Conservation (phyloP, 2,329 filamentous ascomycete species). For the Cadophora luteo-olivacea region DNA sequence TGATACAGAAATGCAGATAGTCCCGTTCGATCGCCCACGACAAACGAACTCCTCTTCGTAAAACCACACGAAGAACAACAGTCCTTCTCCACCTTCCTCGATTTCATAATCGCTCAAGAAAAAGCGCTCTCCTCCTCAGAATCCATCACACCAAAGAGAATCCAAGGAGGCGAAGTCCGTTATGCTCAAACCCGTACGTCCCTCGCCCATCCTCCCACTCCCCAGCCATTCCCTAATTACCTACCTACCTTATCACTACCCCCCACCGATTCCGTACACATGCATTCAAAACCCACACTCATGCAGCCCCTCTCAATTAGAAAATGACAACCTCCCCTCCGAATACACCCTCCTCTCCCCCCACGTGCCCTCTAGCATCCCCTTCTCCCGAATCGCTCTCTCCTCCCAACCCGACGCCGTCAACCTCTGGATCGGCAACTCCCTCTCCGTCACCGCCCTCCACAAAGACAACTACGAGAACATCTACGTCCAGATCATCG, state of each 20-base stretch:
- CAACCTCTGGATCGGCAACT: slow-evolving; percentile 84
- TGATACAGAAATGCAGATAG: slow-evolving; percentile 55
- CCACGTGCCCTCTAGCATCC: slow-evolving; percentile 68
- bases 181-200: slow-evolving; percentile 77
- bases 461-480: slow-evolving; percentile 90
- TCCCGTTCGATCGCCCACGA: slow-evolving; percentile 50
- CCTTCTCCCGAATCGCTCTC: slow-evolving; percentile 77
- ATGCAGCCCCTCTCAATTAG: slow-evolving; percentile 48
- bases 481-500: slow-evolving; percentile 78
- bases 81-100: slow-evolving; percentile 66
- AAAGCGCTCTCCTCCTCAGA: slow-evolving; percentile 32
- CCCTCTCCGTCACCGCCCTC: slow-evolving; percentile 70
- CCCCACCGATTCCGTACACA: slow-evolving; percentile 1
- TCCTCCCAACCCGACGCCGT: slow-evolving; percentile 72
- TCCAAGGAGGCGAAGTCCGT: slow-evolving; percentile 56
- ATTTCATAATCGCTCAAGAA: slow-evolving; percentile 66
- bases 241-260: no score
- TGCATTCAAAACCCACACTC: background rate
- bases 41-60: slow-evolving; percentile 60
- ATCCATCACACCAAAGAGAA: background rate
- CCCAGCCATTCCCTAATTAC: background rate
- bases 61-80: slow-evolving; percentile 75
- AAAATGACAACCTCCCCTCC: slow-evolving; percentile 81
- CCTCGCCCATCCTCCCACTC: background rate
- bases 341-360: slow-evolving; percentile 71